Percentiles rank a stretch among this genome's conserved stretches.
Conservation (phyloP, 73 alveolate genomes). For the Breviolum minutum region DNA sequence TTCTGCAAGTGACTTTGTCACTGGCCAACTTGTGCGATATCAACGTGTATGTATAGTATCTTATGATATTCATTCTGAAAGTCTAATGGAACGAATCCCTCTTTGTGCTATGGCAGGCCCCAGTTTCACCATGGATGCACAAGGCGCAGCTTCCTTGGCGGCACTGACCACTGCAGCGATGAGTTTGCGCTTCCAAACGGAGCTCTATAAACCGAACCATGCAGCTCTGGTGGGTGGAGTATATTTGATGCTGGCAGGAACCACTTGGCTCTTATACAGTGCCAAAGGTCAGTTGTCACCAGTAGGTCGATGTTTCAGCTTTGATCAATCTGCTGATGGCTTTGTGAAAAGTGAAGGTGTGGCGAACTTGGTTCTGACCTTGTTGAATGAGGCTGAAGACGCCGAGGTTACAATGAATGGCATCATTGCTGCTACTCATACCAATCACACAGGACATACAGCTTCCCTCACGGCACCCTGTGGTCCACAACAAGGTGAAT, state of each 20-base stretch:
- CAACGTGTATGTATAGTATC: too few species aligned
- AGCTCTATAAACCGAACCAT: constrained; percentile 75
- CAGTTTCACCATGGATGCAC: constrained; percentile 76
- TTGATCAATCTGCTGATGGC: constrained; percentile 81
- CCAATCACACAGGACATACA: constrained; percentile 63
- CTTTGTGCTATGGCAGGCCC: constrained; percentile 31
- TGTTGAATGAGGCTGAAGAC: background rate
- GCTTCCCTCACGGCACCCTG: constrained; percentile 77
- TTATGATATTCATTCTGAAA: too few species aligned
- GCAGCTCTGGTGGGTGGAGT: constrained; percentile 77
- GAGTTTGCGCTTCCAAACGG: constrained; percentile 75
- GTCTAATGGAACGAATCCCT: too few species aligned
- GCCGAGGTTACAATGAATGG: background rate
- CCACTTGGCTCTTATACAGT: constrained; percentile 47
- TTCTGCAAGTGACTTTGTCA: too few species aligned
- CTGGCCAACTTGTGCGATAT: too few species aligned
- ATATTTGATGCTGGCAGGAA: constrained; percentile 62
- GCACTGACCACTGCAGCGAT: constrained; percentile 63
- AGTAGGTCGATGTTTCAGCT: constrained; percentile 63
- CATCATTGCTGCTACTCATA: constrained; percentile 68
- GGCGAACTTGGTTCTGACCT: constrained; percentile 56
- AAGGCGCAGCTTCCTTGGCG: constrained; percentile 62
- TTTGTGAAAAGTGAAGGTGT: constrained; percentile 69
- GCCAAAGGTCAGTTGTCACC: constrained; percentile 60
- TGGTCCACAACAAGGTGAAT: constrained; percentile 63